phyloP scores from a whole-genome alignment of 768 basidiomycete genomes.

The Amanita rubescens region DNA sequence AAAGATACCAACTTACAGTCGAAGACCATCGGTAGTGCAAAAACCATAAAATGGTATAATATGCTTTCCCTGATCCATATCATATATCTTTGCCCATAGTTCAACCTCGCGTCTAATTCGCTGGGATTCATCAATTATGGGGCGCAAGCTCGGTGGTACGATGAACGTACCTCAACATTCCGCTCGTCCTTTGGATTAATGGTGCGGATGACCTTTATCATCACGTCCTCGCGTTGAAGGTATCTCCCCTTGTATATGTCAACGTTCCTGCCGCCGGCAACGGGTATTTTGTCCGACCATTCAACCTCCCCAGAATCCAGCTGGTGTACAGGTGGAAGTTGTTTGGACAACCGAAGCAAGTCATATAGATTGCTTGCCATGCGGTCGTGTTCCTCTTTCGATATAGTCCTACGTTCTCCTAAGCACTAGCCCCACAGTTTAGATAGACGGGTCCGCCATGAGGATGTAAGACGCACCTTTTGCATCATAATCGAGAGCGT shows the following conservation, averaged over 20 bases:
- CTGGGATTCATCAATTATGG: not conserved
- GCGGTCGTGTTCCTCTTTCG: constrained; percentile 32
- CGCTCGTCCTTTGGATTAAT: not conserved
- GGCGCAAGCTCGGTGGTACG: not conserved
- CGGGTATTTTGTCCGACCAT: constrained; percentile 40
- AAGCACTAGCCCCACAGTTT: constrained; percentile 19
- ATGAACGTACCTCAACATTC: not conserved
- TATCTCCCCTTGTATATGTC: constrained; percentile 43
- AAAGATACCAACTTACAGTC: not conserved
- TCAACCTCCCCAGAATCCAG: constrained; percentile 46
- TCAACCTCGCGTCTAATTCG: constrained; percentile 2
- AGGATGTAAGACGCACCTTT: constrained; percentile 23
- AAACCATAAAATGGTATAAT: constrained; percentile 7
- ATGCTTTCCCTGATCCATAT: constrained; percentile 2
- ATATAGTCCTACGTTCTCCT: constrained; percentile 23
- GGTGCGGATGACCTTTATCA: constrained; percentile 6
- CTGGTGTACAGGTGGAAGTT: constrained; percentile 42
- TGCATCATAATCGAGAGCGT: constrained; percentile 46
- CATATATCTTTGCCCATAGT: constrained; percentile 2
- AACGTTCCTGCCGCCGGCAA: constrained; percentile 43
- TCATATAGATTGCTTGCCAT: constrained; percentile 43
- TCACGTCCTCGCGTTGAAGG: constrained; percentile 2
- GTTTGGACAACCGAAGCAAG: constrained; percentile 37
- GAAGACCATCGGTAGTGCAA: constrained; percentile 1
- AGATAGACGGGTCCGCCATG: not conserved